Conservation (phyloP, 163 green algal species). For the Botryococcus braunii region DNA sequence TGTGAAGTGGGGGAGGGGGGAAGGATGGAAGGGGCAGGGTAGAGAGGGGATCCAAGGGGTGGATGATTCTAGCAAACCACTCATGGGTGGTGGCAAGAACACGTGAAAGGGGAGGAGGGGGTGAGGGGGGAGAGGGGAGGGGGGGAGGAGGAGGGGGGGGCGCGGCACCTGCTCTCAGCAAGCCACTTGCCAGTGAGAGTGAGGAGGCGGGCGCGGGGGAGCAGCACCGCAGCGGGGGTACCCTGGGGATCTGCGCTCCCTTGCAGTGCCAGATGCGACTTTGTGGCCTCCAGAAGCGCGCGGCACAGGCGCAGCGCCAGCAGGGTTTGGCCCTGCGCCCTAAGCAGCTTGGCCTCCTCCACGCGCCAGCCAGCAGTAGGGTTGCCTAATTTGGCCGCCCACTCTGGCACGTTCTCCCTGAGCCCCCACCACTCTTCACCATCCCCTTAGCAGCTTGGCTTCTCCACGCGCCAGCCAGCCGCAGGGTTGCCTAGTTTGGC, state of each 20-base stretch:
- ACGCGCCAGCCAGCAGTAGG: conserved; percentile 28
- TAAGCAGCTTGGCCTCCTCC: conserved; percentile 71
- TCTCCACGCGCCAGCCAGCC: conserved; percentile 47
- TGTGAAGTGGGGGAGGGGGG: no score
- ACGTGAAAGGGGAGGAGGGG: no score
- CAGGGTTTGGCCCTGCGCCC: conserved; percentile 40
- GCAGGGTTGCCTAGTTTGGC: no score
- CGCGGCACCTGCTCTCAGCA: conserved; percentile 27
- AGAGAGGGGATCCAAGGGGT: no score
- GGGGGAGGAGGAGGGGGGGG: no score
- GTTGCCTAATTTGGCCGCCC: no score
- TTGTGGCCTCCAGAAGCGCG: conserved; percentile 27
- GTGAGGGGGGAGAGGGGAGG: no score
- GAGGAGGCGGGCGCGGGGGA: conserved; percentile 22
- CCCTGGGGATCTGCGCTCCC: background rate
- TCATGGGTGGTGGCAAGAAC: no score
- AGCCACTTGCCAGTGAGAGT: conserved; percentile 55
- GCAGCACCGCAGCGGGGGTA: background rate
- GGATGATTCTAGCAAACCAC: no score
- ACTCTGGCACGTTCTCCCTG: no score
- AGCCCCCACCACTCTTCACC: no score
- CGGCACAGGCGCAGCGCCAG: conserved; percentile 37
- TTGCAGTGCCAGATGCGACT: background rate
- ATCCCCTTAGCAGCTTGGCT: conserved; percentile 69
- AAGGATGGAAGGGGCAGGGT: no score